phyloP scores from a whole-genome alignment of 202 grass and related monocot genomes.

The Setaria viridis region DNA sequence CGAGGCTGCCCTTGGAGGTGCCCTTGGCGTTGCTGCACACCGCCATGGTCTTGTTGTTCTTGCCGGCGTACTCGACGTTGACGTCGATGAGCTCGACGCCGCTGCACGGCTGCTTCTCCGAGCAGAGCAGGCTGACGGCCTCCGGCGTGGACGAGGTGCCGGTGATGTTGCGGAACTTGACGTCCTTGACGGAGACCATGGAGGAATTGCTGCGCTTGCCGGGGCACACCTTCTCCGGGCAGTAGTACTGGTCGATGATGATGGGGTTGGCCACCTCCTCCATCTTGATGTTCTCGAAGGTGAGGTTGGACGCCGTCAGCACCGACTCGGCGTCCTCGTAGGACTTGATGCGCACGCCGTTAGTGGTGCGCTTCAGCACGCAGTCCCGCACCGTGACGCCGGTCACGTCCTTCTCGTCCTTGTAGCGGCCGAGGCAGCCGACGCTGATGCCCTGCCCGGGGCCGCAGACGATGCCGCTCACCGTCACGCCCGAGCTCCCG shows the following conservation, averaged over 20 bases:
- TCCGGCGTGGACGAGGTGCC: constrained; percentile 46
- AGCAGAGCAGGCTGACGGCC: constrained; percentile 56
- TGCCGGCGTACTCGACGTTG: constrained; percentile 44
- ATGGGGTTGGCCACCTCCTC: constrained; percentile 67
- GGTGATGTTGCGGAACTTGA: constrained; percentile 56
- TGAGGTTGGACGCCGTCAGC: constrained; percentile 39
- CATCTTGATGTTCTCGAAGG: constrained; percentile 75
- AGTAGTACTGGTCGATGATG: constrained; percentile 80
- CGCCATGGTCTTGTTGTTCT: constrained; percentile 53
- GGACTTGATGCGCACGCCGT: constrained; percentile 75
- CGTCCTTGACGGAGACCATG: constrained; percentile 46
- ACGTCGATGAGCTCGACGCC: constrained; percentile 56
- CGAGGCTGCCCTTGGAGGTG: constrained; percentile 19
- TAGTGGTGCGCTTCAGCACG: constrained; percentile 49
- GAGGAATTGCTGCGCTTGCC: constrained; percentile 4
- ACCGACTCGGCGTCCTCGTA: constrained; percentile 46
- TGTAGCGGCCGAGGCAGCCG: constrained; percentile 57
- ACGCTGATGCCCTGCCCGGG: constrained; percentile 79
- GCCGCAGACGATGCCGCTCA: constrained; percentile 50
- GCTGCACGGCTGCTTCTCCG: constrained; percentile 38
- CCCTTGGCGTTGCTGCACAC: constrained; percentile 55
- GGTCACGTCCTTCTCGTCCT: constrained; percentile 61
- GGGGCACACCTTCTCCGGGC: constrained; percentile 50
- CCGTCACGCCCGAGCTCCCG: constrained; percentile 24
- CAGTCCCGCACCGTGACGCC: constrained; percentile 58